phyloP scores from a whole-genome alignment of 176 grass and related monocot genomes.

The Leersia perrieri region DNA sequence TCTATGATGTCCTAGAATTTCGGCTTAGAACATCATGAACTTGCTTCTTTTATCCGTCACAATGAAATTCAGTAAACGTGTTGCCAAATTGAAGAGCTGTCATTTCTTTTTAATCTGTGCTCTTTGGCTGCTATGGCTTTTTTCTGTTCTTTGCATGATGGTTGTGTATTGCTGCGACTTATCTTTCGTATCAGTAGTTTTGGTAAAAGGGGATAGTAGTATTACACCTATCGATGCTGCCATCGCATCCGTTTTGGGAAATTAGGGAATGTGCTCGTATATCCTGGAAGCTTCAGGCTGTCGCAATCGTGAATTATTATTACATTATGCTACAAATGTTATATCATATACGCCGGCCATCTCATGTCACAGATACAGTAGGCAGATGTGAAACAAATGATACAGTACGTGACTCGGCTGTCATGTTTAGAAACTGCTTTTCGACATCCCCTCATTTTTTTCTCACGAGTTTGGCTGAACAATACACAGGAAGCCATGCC shows the following conservation, averaged over 20 bases:
- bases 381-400: too few species aligned
- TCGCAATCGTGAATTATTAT: neutral
- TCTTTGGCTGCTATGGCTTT: neutral
- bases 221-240: neutral
- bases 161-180: neutral
- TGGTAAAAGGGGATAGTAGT: too few species aligned
- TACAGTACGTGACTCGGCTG: too few species aligned
- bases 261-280: neutral
- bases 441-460: neutral
- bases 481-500: too few species aligned
- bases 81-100: neutral
- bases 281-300: neutral
- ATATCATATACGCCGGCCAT: too few species aligned
- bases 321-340: too few species aligned
- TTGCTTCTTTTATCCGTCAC: neutral
- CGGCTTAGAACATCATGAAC: slow-evolving; percentile 27
- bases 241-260: too few species aligned
- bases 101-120: neutral
- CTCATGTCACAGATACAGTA: too few species aligned
- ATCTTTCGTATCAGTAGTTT: neutral
- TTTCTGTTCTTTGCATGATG: neutral
- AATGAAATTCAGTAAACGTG: neutral
- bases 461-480: too few species aligned
- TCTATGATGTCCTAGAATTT: slow-evolving; percentile 37
- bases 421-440: neutral